A percentile compares a stretch with the other conserved stretches of the same genome.
phyloP scores from a whole-genome alignment of 2,329 filamentous ascomycete genomes.

The Aphanoascus verrucosus region DNA sequence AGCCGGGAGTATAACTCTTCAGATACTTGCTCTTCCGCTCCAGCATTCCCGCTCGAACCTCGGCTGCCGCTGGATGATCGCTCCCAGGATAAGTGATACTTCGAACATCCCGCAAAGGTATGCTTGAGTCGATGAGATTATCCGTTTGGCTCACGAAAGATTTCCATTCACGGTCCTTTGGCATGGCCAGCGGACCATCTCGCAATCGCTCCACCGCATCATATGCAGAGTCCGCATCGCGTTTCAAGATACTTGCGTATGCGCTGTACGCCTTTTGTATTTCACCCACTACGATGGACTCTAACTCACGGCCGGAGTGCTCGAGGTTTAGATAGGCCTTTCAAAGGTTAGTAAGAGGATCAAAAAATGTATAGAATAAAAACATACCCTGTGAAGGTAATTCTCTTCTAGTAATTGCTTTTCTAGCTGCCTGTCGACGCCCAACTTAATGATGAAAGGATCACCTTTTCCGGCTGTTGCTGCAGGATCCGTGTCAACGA shows the following conservation, averaged over 20 bases:
- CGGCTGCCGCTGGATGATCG: slow-evolving; percentile 68
- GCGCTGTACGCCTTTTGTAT: slow-evolving; percentile 97
- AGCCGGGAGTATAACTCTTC: slow-evolving; percentile 92
- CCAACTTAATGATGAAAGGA: slow-evolving; percentile 75
- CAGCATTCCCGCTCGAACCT: slow-evolving; percentile 80
- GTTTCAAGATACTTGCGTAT: slow-evolving; percentile 80
- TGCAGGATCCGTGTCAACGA: slow-evolving; percentile 66
- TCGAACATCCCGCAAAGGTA: slow-evolving; percentile 66
- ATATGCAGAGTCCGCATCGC: slow-evolving; percentile 75
- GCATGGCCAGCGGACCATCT: slow-evolving; percentile 78
- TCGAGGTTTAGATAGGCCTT: slow-evolving; percentile 92
- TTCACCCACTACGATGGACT: slow-evolving; percentile 92
- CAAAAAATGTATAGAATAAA: neutral
- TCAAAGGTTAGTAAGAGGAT: neutral
- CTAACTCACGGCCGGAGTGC: slow-evolving; percentile 83
- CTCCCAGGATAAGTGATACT: slow-evolving; percentile 87
- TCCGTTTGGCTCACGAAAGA: slow-evolving; percentile 69
- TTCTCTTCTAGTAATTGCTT: slow-evolving; percentile 94
- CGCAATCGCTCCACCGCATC: slow-evolving; percentile 70
- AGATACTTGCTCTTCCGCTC: slow-evolving; percentile 98
- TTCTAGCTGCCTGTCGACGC: slow-evolving; percentile 82
- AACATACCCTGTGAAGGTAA: slow-evolving; percentile 77
- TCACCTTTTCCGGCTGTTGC: slow-evolving; percentile 75
- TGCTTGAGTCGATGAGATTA: slow-evolving; percentile 73
- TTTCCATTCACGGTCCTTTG: slow-evolving; percentile 86